These are phyloP conservation scores for Microsporum ferrugineum DNA, from an alignment of 2,329 filamentous ascomycete species.

Conservation along the genomic window DNA sequence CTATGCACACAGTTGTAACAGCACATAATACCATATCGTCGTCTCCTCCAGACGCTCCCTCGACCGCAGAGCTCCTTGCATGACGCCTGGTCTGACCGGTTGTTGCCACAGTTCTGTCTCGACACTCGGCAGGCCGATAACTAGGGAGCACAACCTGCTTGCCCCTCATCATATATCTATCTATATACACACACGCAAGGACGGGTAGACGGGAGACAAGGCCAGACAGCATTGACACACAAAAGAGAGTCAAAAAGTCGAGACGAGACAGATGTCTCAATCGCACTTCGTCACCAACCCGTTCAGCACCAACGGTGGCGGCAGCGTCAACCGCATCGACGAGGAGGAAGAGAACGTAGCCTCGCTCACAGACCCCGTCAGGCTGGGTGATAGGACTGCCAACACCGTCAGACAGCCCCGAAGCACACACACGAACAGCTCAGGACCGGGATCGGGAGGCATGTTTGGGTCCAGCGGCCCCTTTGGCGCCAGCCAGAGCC, in stretches of 20 bases:
- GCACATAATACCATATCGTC: too few species aligned
- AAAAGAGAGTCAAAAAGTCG: neutral
- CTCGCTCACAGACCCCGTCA: slow-evolving; percentile 55
- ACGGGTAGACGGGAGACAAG: neutral
- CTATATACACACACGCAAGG: too few species aligned
- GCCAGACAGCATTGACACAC: neutral
- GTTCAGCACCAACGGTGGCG: slow-evolving; percentile 7
- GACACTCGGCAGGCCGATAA: too few species aligned
- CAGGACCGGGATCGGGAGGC: neutral
- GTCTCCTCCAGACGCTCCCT: too few species aligned
- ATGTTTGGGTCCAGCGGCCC: neutral
- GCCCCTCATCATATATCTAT: too few species aligned
- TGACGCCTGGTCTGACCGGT: too few species aligned
- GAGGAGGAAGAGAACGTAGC: slow-evolving; percentile 75
- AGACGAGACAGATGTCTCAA: slow-evolving; percentile 8
- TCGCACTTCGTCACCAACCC: slow-evolving; percentile 7
- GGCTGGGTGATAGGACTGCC: neutral
- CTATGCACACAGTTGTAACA: too few species aligned
- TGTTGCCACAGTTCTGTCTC: too few species aligned
- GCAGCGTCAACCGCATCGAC: slow-evolving; percentile 48
- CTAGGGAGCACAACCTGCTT: too few species aligned
- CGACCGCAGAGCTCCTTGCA: too few species aligned
- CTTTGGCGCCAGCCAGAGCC: slow-evolving; percentile 10
- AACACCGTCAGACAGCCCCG: neutral
- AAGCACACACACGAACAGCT: neutral